phyloP scores from a whole-genome alignment of 345 rosid species.

The Noccaea caerulescens region DNA sequence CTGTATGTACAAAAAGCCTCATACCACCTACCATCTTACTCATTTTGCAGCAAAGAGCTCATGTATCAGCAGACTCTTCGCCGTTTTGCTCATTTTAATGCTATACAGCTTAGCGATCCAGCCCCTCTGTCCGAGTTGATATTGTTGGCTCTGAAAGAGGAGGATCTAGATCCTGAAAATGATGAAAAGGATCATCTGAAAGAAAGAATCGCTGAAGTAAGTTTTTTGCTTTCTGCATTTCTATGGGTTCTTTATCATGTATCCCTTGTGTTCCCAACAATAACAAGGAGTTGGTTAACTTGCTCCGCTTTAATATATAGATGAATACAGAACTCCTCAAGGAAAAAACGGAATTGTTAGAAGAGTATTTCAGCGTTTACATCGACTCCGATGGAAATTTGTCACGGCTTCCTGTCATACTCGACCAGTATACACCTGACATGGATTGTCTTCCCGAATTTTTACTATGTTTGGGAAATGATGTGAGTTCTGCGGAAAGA shows the following conservation, averaged over 20 bases:
- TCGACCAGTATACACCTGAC: constrained; percentile 92
- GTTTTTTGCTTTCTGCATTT: constrained; percentile 29
- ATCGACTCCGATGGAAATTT: constrained; percentile 70
- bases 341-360: constrained; percentile 76
- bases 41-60: constrained; percentile 82
- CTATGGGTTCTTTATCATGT: constrained; percentile 5
- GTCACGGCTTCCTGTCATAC: constrained; percentile 86
- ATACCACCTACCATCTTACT: constrained; percentile 13
- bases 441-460: constrained; percentile 97
- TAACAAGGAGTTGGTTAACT: constrained; percentile 26
- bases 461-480: constrained; percentile 88
- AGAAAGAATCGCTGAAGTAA: constrained; percentile 86
- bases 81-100: constrained; percentile 89
- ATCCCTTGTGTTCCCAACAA: neutral
- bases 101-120: constrained; percentile 81
- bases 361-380: constrained; percentile 78
- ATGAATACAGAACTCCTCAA: constrained; percentile 83
- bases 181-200: constrained; percentile 70
- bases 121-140: constrained; percentile 77
- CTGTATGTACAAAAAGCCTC: constrained; percentile 5
- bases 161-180: constrained; percentile 67
- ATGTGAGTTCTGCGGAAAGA: constrained; percentile 58
- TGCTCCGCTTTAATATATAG: constrained; percentile 44
- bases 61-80: constrained; percentile 94
- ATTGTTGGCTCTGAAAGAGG: constrained; percentile 85